Evolutionary conservation across 805 yeast genomes (phyloP), one percentile per base, ranked within the genome.

Genomic region (Candida boleticola): DNA sequence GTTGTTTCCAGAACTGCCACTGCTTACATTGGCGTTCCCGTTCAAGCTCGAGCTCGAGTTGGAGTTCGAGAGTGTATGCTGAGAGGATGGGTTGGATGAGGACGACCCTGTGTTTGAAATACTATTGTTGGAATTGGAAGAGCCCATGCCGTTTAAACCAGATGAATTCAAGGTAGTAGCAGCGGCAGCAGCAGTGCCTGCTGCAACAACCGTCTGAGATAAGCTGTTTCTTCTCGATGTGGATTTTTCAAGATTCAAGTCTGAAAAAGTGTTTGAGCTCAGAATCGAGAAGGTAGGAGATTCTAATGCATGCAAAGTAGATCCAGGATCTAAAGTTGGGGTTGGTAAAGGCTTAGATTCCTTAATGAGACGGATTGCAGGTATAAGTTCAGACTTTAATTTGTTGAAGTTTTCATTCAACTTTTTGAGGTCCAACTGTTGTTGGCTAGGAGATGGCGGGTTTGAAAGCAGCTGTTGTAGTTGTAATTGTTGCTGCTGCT

Each of bases 331-430:
- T 32, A 69, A 58, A 1, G 78, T 74, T 5, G 85, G 89, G 0
- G 84, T 78, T 0, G 89, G 89, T 39, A 83, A 66, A 3, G 88
- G 89, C 52, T 79, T 75, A 48, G 77, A 63, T 58, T 84, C 89
- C 52, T 84, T 84, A 36, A 77, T 67, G 37, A 77, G 66, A 43
- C 83, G 73, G 42, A 82, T 71, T 5, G 83, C 71, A 1, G 89
- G 90, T 32, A 80, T 63, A 50, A 84, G 61, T 46, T 84, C 90
- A 35, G 82, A 79, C 39, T 83, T 71, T 47, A 85, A 67, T 51
- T 77, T 71, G 36, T 67, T 62, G 54, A 81, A 76, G 52, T 74
- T 76, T 19, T 81, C 86, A 40, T 65, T 64, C 37, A 84, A 66
- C 45, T 61, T 64, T 45, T 66, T 68, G 42, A 68, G 46, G 29